These are phyloP conservation scores for Gracilaria vermiculophylla DNA, from an alignment of 23 red algal species.

Conservation along the genomic window DNA sequence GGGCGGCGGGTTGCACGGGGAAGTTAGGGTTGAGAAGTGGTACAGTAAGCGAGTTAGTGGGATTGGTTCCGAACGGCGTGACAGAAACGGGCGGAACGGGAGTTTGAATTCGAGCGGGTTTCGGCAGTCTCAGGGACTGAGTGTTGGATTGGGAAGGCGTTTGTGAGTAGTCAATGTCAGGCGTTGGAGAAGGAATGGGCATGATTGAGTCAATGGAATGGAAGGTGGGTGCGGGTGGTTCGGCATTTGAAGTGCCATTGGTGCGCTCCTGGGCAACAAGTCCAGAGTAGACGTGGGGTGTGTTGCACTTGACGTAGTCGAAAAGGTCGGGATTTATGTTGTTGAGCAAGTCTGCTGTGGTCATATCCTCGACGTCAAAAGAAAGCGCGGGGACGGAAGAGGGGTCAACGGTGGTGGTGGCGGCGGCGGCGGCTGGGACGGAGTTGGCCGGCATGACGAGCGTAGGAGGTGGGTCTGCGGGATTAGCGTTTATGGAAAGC, in stretches of 20 bases:
- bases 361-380: slow-evolving; percentile 4
- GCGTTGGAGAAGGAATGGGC: neutral
- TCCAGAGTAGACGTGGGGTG: slow-evolving; percentile 8
- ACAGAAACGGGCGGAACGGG: neutral
- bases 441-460: neutral
- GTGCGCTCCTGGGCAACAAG: slow-evolving; percentile 14
- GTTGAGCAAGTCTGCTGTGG: slow-evolving; percentile 17
- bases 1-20: neutral
- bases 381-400: neutral
- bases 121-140: neutral
- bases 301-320: slow-evolving; percentile 18
- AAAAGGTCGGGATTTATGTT: slow-evolving; percentile 14
- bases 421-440: neutral
- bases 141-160: neutral
- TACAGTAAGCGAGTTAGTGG: neutral
- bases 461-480: neutral
- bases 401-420: neutral
- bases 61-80: neutral
- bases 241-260: neutral
- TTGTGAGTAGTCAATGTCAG: neutral
- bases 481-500: neutral
- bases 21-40: neutral
- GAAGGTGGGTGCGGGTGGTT: neutral
- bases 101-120: neutral
- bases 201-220: neutral